Conservation (phyloP, 2,329 filamentous ascomycete species). For the Nothopassalora personata region DNA sequence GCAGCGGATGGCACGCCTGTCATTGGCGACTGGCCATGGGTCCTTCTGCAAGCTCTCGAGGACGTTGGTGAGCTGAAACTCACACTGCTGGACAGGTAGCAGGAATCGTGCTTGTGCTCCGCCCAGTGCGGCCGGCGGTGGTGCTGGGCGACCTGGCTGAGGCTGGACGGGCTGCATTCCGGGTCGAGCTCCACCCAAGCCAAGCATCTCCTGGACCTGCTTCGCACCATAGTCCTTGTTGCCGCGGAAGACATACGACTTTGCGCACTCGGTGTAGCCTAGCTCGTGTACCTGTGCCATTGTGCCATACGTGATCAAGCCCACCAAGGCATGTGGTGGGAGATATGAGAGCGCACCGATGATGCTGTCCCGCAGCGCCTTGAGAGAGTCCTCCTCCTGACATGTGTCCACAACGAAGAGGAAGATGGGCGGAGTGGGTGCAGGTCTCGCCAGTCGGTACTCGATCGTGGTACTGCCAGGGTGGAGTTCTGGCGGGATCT, state of each 20-base stretch:
- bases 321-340: slow-evolving; percentile 75
- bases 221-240: slow-evolving; percentile 98
- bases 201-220: slow-evolving; percentile 99
- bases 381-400: slow-evolving; percentile 80
- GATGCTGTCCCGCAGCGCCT: slow-evolving; percentile 77
- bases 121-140: slow-evolving; percentile 61
- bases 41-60: slow-evolving; percentile 94
- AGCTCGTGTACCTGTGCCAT: slow-evolving; percentile 98
- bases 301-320: slow-evolving; percentile 82
- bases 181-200: slow-evolving; percentile 66
- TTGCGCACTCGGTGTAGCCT: slow-evolving; percentile 94
- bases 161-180: slow-evolving; percentile 52
- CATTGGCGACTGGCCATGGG: slow-evolving; percentile 93
- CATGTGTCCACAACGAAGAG: slow-evolving; percentile 84
- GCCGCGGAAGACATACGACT: slow-evolving; percentile 96
- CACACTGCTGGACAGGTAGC: slow-evolving; percentile 87
- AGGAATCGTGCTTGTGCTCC: slow-evolving; percentile 85
- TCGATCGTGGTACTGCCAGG: slow-evolving; percentile 83
- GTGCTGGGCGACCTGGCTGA: slow-evolving; percentile 67
- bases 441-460: slow-evolving; percentile 73
- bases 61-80: slow-evolving; percentile 94
- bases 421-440: slow-evolving; percentile 81
- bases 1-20: slow-evolving; percentile 83
- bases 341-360: slow-evolving; percentile 80
- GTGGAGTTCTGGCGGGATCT: slow-evolving; percentile 77